Conservation (phyloP, 2,329 filamentous ascomycete species). For the Orbilia brochopaga region DNA sequence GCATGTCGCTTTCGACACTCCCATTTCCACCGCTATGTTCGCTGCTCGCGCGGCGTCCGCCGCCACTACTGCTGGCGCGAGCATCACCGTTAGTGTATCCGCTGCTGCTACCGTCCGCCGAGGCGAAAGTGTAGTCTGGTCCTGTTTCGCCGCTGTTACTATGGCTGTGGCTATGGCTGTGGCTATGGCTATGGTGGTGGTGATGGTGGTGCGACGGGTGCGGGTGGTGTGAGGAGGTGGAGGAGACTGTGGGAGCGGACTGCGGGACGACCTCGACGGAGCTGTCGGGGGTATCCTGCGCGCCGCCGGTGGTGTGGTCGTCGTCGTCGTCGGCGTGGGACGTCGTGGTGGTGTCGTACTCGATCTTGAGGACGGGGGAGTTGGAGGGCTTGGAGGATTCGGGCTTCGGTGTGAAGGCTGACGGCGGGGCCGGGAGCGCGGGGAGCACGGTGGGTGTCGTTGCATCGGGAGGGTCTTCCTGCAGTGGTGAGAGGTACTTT, state of each 20-base stretch:
- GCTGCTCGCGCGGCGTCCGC: background rate
- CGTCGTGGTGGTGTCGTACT: slow-evolving; percentile 35
- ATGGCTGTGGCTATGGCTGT: no score
- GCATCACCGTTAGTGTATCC: background rate
- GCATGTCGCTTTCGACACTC: slow-evolving; percentile 27
- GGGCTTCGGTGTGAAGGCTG: slow-evolving; percentile 6
- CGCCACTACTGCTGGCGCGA: background rate
- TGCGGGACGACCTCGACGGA: slow-evolving; percentile 28
- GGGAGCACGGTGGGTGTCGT: background rate
- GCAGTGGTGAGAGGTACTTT: slow-evolving; percentile 70
- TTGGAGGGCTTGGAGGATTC: slow-evolving; percentile 14
- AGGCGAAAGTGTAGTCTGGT: slow-evolving; percentile 31
- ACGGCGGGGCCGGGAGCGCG: background rate
- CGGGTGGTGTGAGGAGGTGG: background rate
- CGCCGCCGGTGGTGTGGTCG: slow-evolving; percentile 19
- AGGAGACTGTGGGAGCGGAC: background rate
- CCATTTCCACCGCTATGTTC: background rate
- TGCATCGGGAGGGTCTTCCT: slow-evolving; percentile 73
- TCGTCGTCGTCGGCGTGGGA: slow-evolving; percentile 36
- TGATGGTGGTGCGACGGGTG: slow-evolving; percentile 18
- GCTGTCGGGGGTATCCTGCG: slow-evolving; percentile 32
- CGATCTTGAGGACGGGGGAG: slow-evolving; percentile 32
- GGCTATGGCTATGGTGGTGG: slow-evolving; percentile 8
- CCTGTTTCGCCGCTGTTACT: slow-evolving; percentile 12
- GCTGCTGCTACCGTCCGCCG: background rate